These are phyloP conservation scores for Aureobasidium sp. DNA, from an alignment of 2,329 filamentous ascomycete species.

Conservation along the genomic window DNA sequence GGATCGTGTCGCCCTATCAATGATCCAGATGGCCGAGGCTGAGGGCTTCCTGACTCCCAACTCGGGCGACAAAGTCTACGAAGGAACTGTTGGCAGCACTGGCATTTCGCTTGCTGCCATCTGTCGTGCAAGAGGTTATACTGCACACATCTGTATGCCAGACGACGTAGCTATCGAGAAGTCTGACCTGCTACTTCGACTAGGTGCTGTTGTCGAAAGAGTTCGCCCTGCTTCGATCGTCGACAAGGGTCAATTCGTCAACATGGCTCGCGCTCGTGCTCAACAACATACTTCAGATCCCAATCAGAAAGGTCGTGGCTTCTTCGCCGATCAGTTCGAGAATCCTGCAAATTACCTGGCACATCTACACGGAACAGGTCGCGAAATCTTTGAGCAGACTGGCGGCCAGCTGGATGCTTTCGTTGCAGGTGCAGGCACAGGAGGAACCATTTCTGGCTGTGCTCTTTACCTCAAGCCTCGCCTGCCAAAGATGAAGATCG, in stretches of 20 bases:
- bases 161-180: constrained; percentile 86
- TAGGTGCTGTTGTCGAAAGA: constrained; percentile 87
- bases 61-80: constrained; percentile 90
- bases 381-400: constrained; percentile 79
- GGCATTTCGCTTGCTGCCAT: constrained; percentile 91
- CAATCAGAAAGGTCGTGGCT: constrained; percentile 61
- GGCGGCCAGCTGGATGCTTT: constrained; percentile 73
- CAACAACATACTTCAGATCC: constrained; percentile 58
- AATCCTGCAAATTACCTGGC: constrained; percentile 81
- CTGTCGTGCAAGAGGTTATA: constrained; percentile 80
- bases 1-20: constrained; percentile 84
- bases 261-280: constrained; percentile 73
- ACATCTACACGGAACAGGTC: constrained; percentile 75
- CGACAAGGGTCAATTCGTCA: constrained; percentile 90
- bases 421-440: constrained; percentile 87
- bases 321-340: constrained; percentile 97
- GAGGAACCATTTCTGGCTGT: constrained; percentile 85
- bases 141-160: constrained; percentile 96
- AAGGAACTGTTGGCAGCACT: constrained; percentile 93
- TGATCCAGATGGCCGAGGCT: constrained; percentile 76
- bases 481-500: constrained; percentile 57
- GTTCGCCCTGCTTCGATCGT: constrained; percentile 88
- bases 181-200: constrained; percentile 75
- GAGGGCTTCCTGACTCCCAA: constrained; percentile 67
- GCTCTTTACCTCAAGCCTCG: constrained; percentile 73